Conservation (phyloP, 441 rosid genomes). For the Corymbia calophylla region DNA sequence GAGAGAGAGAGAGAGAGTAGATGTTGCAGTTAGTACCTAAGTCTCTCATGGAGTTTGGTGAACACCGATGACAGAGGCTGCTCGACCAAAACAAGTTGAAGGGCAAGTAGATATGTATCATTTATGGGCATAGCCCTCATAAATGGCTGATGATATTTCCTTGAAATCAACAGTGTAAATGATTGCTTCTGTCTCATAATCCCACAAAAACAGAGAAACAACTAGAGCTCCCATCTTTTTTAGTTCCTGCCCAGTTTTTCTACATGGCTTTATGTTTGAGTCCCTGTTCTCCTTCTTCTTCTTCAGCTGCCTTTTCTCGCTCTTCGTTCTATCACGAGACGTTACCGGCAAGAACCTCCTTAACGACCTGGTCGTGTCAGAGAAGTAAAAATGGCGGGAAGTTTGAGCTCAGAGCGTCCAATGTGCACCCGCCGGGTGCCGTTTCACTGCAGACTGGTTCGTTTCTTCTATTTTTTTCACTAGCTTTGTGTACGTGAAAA, state of each 20-base stretch:
- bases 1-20: not conserved
- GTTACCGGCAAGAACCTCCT: not conserved
- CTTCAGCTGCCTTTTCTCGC: not conserved
- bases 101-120: not conserved
- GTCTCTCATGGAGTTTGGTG: not conserved
- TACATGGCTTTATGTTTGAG: constrained; percentile 11
- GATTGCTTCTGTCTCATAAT: not conserved
- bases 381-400: not conserved
- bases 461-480: not conserved
- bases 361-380: not conserved
- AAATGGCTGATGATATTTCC: not conserved
- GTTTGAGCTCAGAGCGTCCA: constrained; percentile 13
- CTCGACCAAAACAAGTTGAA: not conserved
- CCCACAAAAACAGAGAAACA: not conserved
- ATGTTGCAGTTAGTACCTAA: not conserved
- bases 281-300: not conserved
- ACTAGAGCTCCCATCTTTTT: not conserved
- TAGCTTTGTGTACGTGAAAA: not conserved
- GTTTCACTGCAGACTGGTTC: constrained; percentile 12
- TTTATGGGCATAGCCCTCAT: not conserved
- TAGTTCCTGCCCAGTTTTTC: not conserved
- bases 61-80: not conserved
- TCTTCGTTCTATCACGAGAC: not conserved
- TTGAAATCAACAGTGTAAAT: not conserved
- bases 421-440: not conserved